Percentiles rank a stretch among this genome's conserved stretches.
These are phyloP conservation scores for Trichoderma hamatum DNA, from an alignment of 2,329 filamentous ascomycete species.

Conservation along the genomic window DNA sequence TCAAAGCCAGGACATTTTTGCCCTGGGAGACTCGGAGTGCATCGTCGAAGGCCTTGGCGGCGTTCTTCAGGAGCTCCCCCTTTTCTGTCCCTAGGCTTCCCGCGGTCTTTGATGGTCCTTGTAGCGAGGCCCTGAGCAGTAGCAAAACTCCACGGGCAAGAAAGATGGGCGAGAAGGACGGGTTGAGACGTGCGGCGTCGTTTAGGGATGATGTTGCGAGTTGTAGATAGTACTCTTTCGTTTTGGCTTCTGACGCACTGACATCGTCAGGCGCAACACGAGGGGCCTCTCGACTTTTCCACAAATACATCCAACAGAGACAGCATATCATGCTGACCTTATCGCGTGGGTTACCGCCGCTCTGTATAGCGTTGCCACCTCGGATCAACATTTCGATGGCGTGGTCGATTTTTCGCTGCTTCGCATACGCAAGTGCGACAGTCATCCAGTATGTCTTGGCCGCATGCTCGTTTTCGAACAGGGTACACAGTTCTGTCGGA, in stretches of 20 bases:
- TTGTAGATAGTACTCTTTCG: conserved; percentile 91
- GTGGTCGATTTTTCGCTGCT: conserved; percentile 90
- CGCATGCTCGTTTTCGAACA: conserved; percentile 92
- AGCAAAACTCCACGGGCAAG: conserved; percentile 88
- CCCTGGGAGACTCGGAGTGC: conserved; percentile 81
- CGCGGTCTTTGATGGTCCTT: conserved; percentile 70
- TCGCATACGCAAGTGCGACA: conserved; percentile 95
- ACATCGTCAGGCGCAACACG: conserved; percentile 64
- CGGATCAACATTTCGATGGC: conserved; percentile 73
- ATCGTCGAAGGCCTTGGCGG: conserved; percentile 93
- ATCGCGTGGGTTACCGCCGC: conserved; percentile 74
- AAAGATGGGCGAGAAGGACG: conserved; percentile 87
- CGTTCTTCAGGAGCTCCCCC: conserved; percentile 78
- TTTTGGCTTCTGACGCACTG: conserved; percentile 72
- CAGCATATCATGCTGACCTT: conserved; percentile 82
- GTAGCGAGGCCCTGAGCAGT: conserved; percentile 83
- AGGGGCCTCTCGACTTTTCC: conserved; percentile 82
- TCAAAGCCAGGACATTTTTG: conserved; percentile 87
- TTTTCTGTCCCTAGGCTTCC: conserved; percentile 71
- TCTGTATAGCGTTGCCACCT: conserved; percentile 72
- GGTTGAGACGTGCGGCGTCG: conserved; percentile 92
- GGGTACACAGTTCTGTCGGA: conserved; percentile 88
- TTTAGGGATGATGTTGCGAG: conserved; percentile 90
- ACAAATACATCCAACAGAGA: conserved; percentile 87
- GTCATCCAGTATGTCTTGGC: conserved; percentile 96